Evolutionary conservation across 148 eudicot species (phyloP), one percentile per base, ranked within the genome.

Genomic region (Rheum nobile): DNA sequence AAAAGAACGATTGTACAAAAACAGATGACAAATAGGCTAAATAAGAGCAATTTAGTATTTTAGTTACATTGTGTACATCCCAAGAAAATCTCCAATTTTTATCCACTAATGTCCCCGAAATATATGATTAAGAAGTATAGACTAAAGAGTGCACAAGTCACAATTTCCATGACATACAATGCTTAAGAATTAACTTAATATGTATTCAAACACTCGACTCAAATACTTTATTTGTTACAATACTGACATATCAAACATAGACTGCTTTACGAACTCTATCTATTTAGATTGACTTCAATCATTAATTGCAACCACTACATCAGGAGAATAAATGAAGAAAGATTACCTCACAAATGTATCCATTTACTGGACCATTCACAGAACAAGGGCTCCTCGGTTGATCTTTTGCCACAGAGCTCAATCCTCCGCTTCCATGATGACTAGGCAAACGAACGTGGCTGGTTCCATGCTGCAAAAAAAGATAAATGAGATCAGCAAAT

Each of bases 371-470:
- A 78, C 89, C 93, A 81, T 83, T 84, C 14, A 87, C 83, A 26
- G 89, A 91, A 74, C 80, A 83, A 32, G 97, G 91, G 74, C 94
- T 90, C 65, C 85, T 83, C n/a, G 78, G 74, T 65, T 72, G 79
- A 83, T 93, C 96, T 75, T 79, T 88, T 16, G 81, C 86, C 46
- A 84, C 83, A 78, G 82, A 76, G 75, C 78, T 73, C 75, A 79
- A 82, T 22, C 75, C 84, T 79, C 84, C 82, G 73, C 84, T 78
- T 72, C 59, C 81, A 57, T 87, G 87, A 78, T 84, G 88, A 68
- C 83, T 78, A 63, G 81, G 81, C 68, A 85, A 68, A 39, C 63
- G 78, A 46, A 77, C 81, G 71, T 87, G 91, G 77, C 77, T 84
- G 26, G 43, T 71, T 39, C 77, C 81, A 76, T 77, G 74, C 93